phyloP scores from a whole-genome alignment of 192 early-diverging fungal species.

The Pilaira anomala region DNA sequence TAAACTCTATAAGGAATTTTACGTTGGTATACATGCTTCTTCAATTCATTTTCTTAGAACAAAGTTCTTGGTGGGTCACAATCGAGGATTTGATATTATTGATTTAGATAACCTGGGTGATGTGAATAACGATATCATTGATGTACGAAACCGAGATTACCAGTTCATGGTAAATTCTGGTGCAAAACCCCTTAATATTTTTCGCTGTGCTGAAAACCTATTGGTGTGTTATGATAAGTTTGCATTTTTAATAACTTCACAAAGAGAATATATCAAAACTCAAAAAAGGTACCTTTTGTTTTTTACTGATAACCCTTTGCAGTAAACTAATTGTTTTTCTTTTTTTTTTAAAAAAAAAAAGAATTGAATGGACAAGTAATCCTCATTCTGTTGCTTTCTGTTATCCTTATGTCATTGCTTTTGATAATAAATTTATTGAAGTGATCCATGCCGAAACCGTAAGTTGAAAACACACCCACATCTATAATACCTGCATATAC shows the following conservation, averaged over 20 bases:
- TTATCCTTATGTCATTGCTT: slow-evolving; percentile 88
- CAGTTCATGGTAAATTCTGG: slow-evolving; percentile 73
- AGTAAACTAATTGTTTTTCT: background rate
- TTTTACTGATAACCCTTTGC: no score
- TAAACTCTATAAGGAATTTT: slow-evolving; percentile 65
- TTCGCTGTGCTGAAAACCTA: slow-evolving; percentile 70
- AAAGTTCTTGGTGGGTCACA: slow-evolving; percentile 81
- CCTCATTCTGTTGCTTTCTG: slow-evolving; percentile 74
- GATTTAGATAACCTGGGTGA: slow-evolving; percentile 73
- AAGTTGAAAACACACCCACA: background rate
- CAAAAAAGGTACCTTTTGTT: background rate
- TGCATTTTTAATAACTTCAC: slow-evolving; percentile 74
- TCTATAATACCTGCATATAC: background rate
- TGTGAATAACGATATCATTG: slow-evolving; percentile 73
- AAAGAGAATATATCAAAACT: slow-evolving; percentile 40
- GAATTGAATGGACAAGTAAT: slow-evolving; percentile 74
- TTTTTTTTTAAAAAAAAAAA: background rate
- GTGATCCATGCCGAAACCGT: slow-evolving; percentile 78
- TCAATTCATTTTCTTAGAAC: slow-evolving; percentile 81
- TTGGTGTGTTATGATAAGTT: slow-evolving; percentile 88
- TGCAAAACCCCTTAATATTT: slow-evolving; percentile 77
- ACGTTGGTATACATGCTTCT: slow-evolving; percentile 82
- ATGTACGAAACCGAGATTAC: slow-evolving; percentile 70
- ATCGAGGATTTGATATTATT: slow-evolving; percentile 92
- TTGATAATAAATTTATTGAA: slow-evolving; percentile 88